These are phyloP conservation scores for Prunus fruticosa DNA, from an alignment of 306 rosid genomes.

Conservation along the genomic window DNA sequence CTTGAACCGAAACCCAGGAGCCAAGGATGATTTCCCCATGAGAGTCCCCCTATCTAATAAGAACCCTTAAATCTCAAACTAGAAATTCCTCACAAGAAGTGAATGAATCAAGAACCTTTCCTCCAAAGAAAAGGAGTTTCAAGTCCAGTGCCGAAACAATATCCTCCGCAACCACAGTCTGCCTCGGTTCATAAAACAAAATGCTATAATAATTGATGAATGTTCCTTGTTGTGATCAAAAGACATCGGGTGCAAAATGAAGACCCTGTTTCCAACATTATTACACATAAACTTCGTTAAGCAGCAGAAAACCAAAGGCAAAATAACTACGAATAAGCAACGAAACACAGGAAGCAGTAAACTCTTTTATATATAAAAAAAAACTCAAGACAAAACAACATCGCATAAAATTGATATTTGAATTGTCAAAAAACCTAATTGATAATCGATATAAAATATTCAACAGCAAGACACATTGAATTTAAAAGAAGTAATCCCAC, in stretches of 20 bases:
- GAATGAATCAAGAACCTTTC: not conserved
- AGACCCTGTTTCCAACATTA: slow-evolving; percentile 26
- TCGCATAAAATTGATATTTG: not conserved
- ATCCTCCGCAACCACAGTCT: slow-evolving; percentile 41
- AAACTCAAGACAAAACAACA: not conserved
- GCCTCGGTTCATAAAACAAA: slow-evolving; percentile 43
- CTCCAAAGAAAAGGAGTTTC: slow-evolving; percentile 6
- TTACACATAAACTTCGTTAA: slow-evolving; percentile 2
- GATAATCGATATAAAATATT: not conserved
- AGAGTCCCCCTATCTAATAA: not conserved
- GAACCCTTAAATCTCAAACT: not conserved
- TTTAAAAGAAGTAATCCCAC: not conserved
- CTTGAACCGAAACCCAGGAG: slow-evolving; percentile 74
- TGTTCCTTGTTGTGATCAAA: slow-evolving; percentile 36
- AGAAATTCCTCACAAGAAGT: slow-evolving; percentile 9
- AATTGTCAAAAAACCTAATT: not conserved
- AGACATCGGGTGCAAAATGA: slow-evolving; percentile 40
- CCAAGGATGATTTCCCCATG: slow-evolving; percentile 25
- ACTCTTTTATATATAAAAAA: not conserved
- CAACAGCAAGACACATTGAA: not conserved
- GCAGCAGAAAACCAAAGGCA: not conserved
- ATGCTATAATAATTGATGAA: slow-evolving; percentile 17
- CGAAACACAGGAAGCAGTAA: not conserved
- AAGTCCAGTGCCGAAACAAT: slow-evolving; percentile 54
- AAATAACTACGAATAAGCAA: not conserved